Percentiles rank a stretch among this genome's conserved stretches.
phyloP scores from a whole-genome alignment of 352 stramenopile species.

The Globisporangium apiculatum region DNA sequence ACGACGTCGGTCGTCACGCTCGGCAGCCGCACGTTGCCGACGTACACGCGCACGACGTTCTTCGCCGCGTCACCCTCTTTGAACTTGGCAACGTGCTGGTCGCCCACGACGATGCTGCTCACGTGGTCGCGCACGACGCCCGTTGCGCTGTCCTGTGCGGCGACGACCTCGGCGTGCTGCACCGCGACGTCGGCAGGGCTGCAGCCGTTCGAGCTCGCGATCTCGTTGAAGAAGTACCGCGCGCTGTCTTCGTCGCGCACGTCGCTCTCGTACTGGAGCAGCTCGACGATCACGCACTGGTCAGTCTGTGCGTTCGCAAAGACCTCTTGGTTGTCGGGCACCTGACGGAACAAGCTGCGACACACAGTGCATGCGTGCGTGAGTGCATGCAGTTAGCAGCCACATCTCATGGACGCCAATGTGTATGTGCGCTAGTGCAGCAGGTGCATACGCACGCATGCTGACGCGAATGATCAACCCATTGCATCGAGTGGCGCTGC shows the following conservation, averaged over 20 bases:
- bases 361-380: background rate
- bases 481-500: background rate
- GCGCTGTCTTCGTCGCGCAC: conserved; percentile 43
- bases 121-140: conserved; percentile 28
- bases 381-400: background rate
- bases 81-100: conserved; percentile 83
- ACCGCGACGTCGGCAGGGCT: conserved; percentile 42
- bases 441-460: background rate
- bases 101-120: conserved; percentile 52
- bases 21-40: conserved; percentile 66
- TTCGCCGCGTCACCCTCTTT: conserved; percentile 74
- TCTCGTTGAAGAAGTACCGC: conserved; percentile 81
- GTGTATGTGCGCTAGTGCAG: too few species aligned
- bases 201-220: conserved; percentile 75
- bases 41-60: conserved; percentile 81
- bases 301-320: conserved; percentile 77
- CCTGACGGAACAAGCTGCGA: conserved; percentile 63
- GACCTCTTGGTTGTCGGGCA: conserved; percentile 86
- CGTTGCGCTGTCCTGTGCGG: conserved; percentile 17
- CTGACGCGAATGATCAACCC: background rate
- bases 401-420: too few species aligned
- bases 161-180: conserved; percentile 32
- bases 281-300: conserved; percentile 79
- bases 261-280: conserved; percentile 57
- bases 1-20: conserved; percentile 76